Base-by-base conservation (phyloP, 2,329 filamentous ascomycete species). In the Cryphonectria naterciae region DNA sequence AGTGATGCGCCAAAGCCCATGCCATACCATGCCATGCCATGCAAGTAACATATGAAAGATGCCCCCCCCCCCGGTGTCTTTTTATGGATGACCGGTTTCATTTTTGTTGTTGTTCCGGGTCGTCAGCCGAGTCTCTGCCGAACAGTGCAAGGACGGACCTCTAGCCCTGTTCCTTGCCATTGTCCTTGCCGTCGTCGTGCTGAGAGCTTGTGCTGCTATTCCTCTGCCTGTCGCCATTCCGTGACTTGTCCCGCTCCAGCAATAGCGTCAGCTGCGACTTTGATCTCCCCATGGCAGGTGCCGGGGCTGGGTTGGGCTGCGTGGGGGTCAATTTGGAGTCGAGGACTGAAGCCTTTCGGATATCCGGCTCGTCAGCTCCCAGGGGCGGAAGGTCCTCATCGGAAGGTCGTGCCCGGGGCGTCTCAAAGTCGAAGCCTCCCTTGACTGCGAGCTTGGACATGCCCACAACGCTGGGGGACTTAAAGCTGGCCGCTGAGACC, bases 251-350 rank as follows among this genome's bases (percentile, higher is more conserved):
- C 49, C 85, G 84, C 74, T 89, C 86, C 28, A 90, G 80, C 1
- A 91, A 80, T 4, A 90, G 79, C 13, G 85, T 86, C 39, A 91
- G 80, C 76, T 90, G 87, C 74, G 88, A 90, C 77, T 85, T 88
- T n/a, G 87, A 86, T 70, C 87, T 82, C n/a, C 83, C 87, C 65
- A 90, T 79, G 4, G 85, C 86, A 10, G 87, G 81, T 19, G 79
- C 79, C 37, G 84, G 79, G 19, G 81, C 79, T 15, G 81, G 78
- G 60, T 81, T 85, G 5, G 85, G 86, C 68, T 82, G 83, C 0
- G 86, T 88, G 35, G 86, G 86, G 5, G 81, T 83, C 69, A 87
- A 83, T 32, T 80, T 74, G 11, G 76, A 71, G 39, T 81, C 76
- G n/a, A 79, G 77, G 22, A 78, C 76, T 11, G 81, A 80, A 37